phyloP scores from a whole-genome alignment of 2,329 filamentous ascomycete genomes.

The Penicillium sp. region DNA sequence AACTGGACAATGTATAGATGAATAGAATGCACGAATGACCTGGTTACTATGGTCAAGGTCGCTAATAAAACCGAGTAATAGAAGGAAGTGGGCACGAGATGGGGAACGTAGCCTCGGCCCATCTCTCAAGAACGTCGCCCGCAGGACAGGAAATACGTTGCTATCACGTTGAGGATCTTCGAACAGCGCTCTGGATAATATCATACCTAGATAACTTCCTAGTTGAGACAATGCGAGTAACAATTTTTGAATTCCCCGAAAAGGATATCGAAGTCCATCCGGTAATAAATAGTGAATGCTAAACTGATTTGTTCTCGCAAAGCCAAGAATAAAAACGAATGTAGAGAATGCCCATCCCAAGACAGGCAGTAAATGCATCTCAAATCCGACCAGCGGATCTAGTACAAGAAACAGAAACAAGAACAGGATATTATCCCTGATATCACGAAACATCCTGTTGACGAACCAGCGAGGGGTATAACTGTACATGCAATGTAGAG shows the following conservation, averaged over 20 bases:
- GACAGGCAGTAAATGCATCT: constrained; percentile 3
- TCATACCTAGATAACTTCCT: too few species aligned
- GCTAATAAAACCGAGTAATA: background rate
- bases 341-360: background rate
- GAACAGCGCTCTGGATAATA: too few species aligned
- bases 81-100: background rate
- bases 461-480: background rate
- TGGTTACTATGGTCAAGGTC: background rate
- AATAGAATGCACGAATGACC: background rate
- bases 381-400: constrained; percentile 6
- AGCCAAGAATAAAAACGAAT: background rate
- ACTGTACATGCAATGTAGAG: background rate
- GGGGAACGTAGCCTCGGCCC: background rate
- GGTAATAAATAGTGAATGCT: constrained; percentile 2
- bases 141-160: background rate
- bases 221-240: background rate
- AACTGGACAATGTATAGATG: background rate
- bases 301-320: background rate
- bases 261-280: constrained; percentile 24
- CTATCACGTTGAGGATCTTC: too few species aligned
- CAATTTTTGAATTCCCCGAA: constrained; percentile 1
- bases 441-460: background rate
- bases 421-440: background rate
- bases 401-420: background rate
- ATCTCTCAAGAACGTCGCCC: background rate